Conservation (phyloP, 805 yeast genomes). For the Candida alai region DNA sequence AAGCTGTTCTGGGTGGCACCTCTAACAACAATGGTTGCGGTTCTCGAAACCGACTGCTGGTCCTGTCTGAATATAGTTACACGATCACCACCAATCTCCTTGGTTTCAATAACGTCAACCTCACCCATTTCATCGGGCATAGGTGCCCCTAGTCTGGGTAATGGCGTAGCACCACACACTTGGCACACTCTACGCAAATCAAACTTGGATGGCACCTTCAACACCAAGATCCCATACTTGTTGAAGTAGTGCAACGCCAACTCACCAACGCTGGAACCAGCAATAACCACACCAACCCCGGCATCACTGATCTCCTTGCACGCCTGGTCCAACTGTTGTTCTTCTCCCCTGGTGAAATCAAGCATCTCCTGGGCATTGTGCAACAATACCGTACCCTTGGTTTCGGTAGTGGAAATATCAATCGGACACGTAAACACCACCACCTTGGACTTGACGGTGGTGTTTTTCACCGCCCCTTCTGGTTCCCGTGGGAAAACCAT, state of each 20-base stretch:
- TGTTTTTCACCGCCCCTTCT: conserved; percentile 80
- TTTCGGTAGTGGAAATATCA: conserved; percentile 94
- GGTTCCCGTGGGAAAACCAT: conserved; percentile 98
- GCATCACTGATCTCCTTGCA: conserved; percentile 78
- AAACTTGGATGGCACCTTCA: conserved; percentile 90
- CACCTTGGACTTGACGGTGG: conserved; percentile 65
- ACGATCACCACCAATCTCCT: conserved; percentile 96
- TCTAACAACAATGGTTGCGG: conserved; percentile 89
- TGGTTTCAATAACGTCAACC: conserved; percentile 82
- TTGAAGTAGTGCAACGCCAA: conserved; percentile 89
- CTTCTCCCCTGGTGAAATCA: conserved; percentile 95
- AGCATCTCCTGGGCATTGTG: conserved; percentile 97
- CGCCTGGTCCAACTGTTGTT: conserved; percentile 81
- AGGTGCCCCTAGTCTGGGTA: conserved; percentile 92
- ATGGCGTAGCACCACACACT: conserved; percentile 96
- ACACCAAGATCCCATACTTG: conserved; percentile 77
- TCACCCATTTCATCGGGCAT: conserved; percentile 90
- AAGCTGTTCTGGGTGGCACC: conserved; percentile 94
- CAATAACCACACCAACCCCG: conserved; percentile 84
- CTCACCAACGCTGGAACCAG: conserved; percentile 94
- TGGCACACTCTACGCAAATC: conserved; percentile 91
- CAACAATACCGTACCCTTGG: conserved; percentile 93
- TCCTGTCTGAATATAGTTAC: conserved; percentile 90
- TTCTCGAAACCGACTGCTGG: conserved; percentile 53
- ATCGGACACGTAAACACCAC: conserved; percentile 92